Conservation (phyloP, 306 rosid species). For the Aeschynomene evenia region DNA sequence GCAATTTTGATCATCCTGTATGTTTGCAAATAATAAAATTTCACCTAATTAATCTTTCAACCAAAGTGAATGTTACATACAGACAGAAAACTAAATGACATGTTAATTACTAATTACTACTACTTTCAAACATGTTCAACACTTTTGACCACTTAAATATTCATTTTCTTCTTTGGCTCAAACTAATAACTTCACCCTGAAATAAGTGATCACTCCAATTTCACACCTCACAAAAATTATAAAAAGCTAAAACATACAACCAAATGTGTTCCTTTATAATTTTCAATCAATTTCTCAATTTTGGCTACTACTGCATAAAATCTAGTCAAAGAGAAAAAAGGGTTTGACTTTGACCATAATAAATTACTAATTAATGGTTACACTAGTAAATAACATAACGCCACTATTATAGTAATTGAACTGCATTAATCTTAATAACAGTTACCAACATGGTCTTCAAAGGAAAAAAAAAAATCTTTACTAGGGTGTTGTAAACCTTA, state of each 20-base stretch:
- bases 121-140: background rate
- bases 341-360: constrained; percentile 41
- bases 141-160: background rate
- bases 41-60: background rate
- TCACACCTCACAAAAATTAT: background rate
- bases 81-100: constrained; percentile 29
- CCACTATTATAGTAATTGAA: constrained; percentile 29
- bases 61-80: constrained; percentile 21
- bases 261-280: background rate
- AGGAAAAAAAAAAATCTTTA: constrained; percentile 10
- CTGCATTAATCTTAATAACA: constrained; percentile 36
- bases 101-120: background rate
- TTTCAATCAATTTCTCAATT: background rate
- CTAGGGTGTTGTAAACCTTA: no score
- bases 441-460: constrained; percentile 31
- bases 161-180: background rate
- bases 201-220: constrained; percentile 6
- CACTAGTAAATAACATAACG: constrained; percentile 37
- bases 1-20: background rate
- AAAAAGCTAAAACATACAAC: background rate
- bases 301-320: no score
- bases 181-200: background rate
- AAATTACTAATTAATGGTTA: no score
- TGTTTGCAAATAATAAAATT: background rate
- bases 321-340: background rate